These are phyloP conservation scores for Eucalyptus camaldulensis DNA, from an alignment of 345 rosid genomes.

Conservation along the genomic window DNA sequence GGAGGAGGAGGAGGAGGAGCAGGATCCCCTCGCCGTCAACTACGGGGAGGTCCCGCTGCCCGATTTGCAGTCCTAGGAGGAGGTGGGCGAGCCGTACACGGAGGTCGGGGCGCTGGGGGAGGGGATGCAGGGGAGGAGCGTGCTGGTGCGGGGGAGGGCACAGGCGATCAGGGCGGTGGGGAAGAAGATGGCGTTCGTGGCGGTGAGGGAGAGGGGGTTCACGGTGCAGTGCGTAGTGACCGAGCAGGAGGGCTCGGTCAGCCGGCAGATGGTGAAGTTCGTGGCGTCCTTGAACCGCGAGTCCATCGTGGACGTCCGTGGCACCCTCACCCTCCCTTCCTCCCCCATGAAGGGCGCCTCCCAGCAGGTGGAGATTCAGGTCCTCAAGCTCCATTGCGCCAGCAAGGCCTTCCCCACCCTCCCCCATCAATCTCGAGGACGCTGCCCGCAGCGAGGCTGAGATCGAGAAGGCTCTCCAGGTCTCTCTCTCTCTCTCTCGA, in stretches of 20 bases:
- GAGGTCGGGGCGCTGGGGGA: slow-evolving; percentile 29
- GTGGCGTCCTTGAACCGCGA: slow-evolving; percentile 44
- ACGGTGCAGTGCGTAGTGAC: slow-evolving; percentile 68
- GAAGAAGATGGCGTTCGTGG: slow-evolving; percentile 45
- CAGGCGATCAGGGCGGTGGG: slow-evolving; percentile 40
- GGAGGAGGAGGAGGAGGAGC: slow-evolving; percentile 29
- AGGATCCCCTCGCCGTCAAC: slow-evolving; percentile 29
- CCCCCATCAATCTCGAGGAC: slow-evolving; percentile 69
- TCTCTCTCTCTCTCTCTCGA: neutral
- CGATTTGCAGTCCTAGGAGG: slow-evolving; percentile 46
- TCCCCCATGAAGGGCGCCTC: slow-evolving; percentile 44
- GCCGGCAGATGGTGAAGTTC: slow-evolving; percentile 55
- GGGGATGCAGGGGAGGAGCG: slow-evolving; percentile 24
- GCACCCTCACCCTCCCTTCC: slow-evolving; percentile 30
- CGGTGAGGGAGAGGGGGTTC: slow-evolving; percentile 48
- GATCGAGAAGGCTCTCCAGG: slow-evolving; percentile 34
- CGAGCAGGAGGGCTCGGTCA: slow-evolving; percentile 25
- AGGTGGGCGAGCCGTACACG: slow-evolving; percentile 23
- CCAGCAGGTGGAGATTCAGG: slow-evolving; percentile 66
- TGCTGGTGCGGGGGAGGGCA: slow-evolving; percentile 50
- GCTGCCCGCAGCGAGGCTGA: slow-evolving; percentile 74
- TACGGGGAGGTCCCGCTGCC: slow-evolving; percentile 55
- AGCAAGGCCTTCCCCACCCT: slow-evolving; percentile 38
- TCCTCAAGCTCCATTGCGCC: slow-evolving; percentile 44
- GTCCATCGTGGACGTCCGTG: slow-evolving; percentile 50